Percentiles rank a stretch among this genome's conserved stretches.
phyloP scores from a whole-genome alignment of 305 asterid species.

The Fraxinus velutina region DNA sequence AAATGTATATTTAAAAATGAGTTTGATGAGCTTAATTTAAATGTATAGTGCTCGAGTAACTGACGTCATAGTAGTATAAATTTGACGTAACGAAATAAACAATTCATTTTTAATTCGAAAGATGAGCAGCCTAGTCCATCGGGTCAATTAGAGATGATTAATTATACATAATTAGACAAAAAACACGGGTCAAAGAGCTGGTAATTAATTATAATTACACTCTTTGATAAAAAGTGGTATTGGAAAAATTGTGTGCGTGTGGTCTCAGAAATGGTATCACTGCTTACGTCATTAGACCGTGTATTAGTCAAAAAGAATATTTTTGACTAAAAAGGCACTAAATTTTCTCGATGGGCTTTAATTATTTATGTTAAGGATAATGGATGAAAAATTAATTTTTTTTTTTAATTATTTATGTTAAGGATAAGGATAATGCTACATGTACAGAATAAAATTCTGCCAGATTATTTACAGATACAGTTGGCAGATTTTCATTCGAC shows the following conservation, averaged over 20 bases:
- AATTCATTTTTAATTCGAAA: background rate
- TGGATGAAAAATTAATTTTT: background rate
- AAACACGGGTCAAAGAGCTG: conserved; percentile 15
- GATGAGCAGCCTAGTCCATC: conserved; percentile 23
- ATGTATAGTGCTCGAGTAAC: background rate
- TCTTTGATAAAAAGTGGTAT: background rate
- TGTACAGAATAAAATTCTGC: too few species aligned
- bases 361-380: background rate
- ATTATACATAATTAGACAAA: background rate
- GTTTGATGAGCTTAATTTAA: background rate
- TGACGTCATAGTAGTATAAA: conserved; percentile 22
- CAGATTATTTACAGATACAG: too few species aligned
- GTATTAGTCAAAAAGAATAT: conserved; percentile 9
- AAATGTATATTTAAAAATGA: background rate
- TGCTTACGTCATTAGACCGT: conserved; percentile 26
- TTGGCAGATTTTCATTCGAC: too few species aligned
- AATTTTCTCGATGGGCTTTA: conserved; percentile 20
- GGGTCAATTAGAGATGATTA: background rate
- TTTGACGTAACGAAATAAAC: conserved; percentile 1
- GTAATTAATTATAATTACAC: conserved; percentile 4
- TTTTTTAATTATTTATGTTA: background rate
- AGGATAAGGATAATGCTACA: background rate
- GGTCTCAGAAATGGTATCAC: conserved; percentile 34
- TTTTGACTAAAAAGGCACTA: conserved; percentile 25
- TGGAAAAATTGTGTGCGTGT: conserved; percentile 23